Conservation (phyloP, 2,329 filamentous ascomycete genomes). For the Colletotrichum cuscutae region DNA sequence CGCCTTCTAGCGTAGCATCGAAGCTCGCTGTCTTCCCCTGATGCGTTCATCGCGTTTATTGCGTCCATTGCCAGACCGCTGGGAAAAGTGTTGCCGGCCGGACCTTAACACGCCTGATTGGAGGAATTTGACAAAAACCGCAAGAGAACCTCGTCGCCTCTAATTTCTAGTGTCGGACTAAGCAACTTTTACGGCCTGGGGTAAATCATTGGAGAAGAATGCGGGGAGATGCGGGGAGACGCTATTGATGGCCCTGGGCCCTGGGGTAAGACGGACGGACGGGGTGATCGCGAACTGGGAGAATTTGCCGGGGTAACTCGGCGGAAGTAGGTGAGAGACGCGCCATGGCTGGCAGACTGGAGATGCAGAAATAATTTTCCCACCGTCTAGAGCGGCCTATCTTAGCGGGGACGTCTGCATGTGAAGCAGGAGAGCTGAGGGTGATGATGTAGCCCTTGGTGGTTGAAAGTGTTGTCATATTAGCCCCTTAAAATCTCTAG, state of each 20-base stretch:
- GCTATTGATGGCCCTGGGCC: slow-evolving; percentile 6
- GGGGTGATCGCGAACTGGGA: slow-evolving; percentile 10
- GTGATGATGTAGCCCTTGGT: not conserved
- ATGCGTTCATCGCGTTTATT: not conserved
- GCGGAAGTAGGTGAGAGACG: not conserved
- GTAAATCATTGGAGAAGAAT: slow-evolving; percentile 31
- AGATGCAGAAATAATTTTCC: slow-evolving; percentile 2
- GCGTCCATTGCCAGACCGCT: not conserved
- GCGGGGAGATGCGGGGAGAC: slow-evolving; percentile 28
- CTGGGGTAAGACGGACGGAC: not conserved
- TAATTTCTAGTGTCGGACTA: not conserved
- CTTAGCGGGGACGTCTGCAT: not conserved
- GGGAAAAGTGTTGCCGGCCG: not conserved
- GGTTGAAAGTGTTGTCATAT: not conserved
- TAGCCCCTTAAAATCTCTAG: not conserved
- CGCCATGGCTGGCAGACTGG: not conserved
- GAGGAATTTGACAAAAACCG: slow-evolving; percentile 28
- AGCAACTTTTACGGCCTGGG: slow-evolving; percentile 1
- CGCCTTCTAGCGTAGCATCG: not conserved
- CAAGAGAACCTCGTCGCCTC: slow-evolving; percentile 11
- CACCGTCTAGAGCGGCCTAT: not conserved
- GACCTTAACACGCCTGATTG: slow-evolving; percentile 11
- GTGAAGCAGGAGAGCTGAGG: not conserved
- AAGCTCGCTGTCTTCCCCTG: not conserved
- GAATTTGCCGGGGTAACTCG: slow-evolving; percentile 1